Conservation (phyloP, 768 basidiomycete genomes). For the Agaricus subrufescens region DNA sequence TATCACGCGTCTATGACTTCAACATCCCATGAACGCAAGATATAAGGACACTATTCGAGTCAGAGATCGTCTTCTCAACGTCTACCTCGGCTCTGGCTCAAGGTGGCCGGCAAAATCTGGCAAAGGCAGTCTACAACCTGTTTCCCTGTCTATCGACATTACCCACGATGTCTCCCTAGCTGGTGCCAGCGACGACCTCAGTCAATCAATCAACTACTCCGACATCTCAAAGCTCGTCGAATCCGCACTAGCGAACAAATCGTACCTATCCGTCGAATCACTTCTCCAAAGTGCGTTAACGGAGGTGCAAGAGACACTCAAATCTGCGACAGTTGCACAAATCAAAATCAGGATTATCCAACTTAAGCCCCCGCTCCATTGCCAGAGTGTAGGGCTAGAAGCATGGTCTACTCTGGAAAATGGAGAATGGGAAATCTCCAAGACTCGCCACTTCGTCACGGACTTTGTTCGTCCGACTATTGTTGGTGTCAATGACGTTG, state of each 20-base stretch:
- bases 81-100: conserved; percentile 37
- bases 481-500: conserved; percentile 65
- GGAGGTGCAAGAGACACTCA: conserved; percentile 30
- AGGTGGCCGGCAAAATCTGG: conserved; percentile 35
- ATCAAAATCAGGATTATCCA: conserved; percentile 39
- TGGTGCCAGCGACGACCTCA: conserved; percentile 49
- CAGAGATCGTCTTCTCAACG: conserved; percentile 40
- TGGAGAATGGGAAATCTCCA: conserved; percentile 16
- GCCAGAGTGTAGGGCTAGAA: conserved; percentile 37
- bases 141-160: conserved; percentile 48
- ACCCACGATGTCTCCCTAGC: conserved; percentile 44
- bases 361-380: conserved; percentile 47
- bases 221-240: conserved; percentile 29
- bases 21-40: background rate
- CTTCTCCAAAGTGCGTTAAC: conserved; percentile 37
- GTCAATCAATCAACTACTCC: conserved; percentile 63
- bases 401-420: conserved; percentile 20
- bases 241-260: conserved; percentile 19
- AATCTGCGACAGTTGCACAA: conserved; percentile 18
- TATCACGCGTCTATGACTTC: background rate
- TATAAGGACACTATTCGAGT: conserved; percentile 35
- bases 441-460: conserved; percentile 22
- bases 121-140: conserved; percentile 41
- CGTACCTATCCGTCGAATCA: conserved; percentile 41
- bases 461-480: conserved; percentile 49